Evolutionary conservation across 345 rosid species (phyloP), one percentile per base, ranked within the genome.

Genomic region (Nephelium lappaceum): DNA sequence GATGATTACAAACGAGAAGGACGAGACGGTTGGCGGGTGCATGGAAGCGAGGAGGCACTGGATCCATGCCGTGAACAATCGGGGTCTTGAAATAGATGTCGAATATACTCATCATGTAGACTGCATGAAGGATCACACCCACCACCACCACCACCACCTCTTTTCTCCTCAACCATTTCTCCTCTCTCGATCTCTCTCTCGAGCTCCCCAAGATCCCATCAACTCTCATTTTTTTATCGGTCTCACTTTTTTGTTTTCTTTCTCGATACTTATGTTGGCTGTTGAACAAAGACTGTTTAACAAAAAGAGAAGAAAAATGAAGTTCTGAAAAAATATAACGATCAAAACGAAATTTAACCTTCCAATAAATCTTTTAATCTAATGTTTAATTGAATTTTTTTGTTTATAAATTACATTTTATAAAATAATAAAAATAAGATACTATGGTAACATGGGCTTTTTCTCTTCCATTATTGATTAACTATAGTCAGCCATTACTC

Each of bases 61-160:
- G 95, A 87, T 92, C 95, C 98, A 95, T 90, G 76, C 99, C 99
- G 71, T 92, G 97, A 79, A 95, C 97, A 83, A 95, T 92, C 11
- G 99, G 98, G 21, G 98, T 89, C 78, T 93, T 95, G 98, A 95
- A 95, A 88, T 93, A 95, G 81, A 95, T 92, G 76, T 95, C 99
- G 91, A 95, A 95, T 63, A 95, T 95, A 81, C 98, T 95, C 53
- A 95, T 82, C 98, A 93, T 93, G 87, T 93, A 95, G 11, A 95
- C 93, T 4, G 97, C 96, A 83, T 95, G 98, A 55, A 93, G 96
- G 39, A 89, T 82, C 16, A 93, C 89, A 0, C 99, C 98, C 7
- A 95, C 87, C 51, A 90, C 73, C 19, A 95, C 95, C 0, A 95
- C 90, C 97, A 95, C 93, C 63, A 81, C 83, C 85, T 93, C 98